These are phyloP conservation scores for Xylaria intraflava DNA, from an alignment of 495 filamentous ascomycete species.

Conservation along the genomic window DNA sequence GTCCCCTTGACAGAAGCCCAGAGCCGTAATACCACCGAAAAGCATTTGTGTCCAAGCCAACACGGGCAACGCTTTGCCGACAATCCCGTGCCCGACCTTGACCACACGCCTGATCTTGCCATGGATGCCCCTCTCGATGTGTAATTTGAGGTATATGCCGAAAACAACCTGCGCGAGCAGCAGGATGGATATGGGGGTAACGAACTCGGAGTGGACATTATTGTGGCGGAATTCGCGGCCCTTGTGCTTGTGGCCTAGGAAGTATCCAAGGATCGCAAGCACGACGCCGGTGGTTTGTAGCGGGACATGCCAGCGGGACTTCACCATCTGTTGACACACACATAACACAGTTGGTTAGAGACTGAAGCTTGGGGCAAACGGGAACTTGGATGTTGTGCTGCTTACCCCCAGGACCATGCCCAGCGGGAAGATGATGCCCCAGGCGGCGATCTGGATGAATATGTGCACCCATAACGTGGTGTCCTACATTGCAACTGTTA, in stretches of 20 bases:
- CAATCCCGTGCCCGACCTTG: constrained; percentile 66
- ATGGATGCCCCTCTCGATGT: constrained; percentile 76
- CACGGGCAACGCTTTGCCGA: constrained; percentile 83
- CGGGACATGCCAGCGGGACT: constrained; percentile 91
- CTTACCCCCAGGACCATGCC: constrained; percentile 93
- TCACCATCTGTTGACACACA: constrained; percentile 57
- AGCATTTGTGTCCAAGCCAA: constrained; percentile 92
- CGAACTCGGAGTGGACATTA: constrained; percentile 80
- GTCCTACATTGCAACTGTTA: constrained; percentile 47
- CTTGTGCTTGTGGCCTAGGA: constrained; percentile 83
- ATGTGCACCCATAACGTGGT: constrained; percentile 90
- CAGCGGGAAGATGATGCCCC: constrained; percentile 85
- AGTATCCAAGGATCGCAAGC: constrained; percentile 77
- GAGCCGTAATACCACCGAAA: constrained; percentile 86
- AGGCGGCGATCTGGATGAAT: constrained; percentile 75
- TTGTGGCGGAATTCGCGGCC: constrained; percentile 72
- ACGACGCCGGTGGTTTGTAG: constrained; percentile 67
- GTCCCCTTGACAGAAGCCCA: constrained; percentile 91
- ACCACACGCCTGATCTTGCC: constrained; percentile 66
- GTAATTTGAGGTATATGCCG: constrained; percentile 83
- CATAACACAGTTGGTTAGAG: not conserved
- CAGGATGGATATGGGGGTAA: constrained; percentile 69
- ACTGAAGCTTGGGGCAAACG: not conserved
- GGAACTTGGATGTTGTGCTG: constrained; percentile 8
- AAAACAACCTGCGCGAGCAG: constrained; percentile 69